Evolutionary conservation across 805 yeast species (phyloP).

Genomic region (Myxozyma nipponensis): DNA sequence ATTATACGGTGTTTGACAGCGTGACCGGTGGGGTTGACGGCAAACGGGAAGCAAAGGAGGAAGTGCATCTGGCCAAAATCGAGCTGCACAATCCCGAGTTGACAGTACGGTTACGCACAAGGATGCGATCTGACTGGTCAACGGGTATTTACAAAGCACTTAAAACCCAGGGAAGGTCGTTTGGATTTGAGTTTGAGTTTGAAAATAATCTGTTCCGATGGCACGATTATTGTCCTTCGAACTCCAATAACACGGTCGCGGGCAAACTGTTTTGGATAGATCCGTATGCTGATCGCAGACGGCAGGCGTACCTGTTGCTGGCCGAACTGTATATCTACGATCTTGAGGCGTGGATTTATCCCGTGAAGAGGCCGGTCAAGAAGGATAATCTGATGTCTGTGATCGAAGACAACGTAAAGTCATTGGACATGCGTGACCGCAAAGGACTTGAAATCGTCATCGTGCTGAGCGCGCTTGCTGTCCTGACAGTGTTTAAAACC

Average conservation of each 20-base stretch:
- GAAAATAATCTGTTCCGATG: neutral
- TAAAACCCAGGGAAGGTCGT: neutral
- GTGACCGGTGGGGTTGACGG: neutral
- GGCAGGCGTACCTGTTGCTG: neutral
- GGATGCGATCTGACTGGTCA: neutral
- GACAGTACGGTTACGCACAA: neutral
- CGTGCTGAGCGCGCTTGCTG: constrained; percentile 4
- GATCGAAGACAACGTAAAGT: neutral
- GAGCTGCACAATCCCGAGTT: neutral
- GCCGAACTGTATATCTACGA: neutral
- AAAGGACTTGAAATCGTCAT: constrained; percentile 8
- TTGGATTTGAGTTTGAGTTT: neutral
- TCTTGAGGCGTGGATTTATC: neutral
- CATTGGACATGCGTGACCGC: constrained; percentile 1
- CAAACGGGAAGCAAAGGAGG: too few species aligned
- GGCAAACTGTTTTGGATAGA: neutral
- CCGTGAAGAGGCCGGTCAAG: neutral
- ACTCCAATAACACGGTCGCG: neutral
- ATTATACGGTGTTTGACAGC: neutral
- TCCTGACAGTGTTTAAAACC: neutral
- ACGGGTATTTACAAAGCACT: neutral
- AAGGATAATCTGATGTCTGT: constrained; percentile 1
- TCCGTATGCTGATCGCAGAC: neutral
- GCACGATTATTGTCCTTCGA: neutral
- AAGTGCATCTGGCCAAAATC: neutral